Evolutionary conservation across 768 basidiomycete species (phyloP).

Genomic region (Mycena epipterygia): DNA sequence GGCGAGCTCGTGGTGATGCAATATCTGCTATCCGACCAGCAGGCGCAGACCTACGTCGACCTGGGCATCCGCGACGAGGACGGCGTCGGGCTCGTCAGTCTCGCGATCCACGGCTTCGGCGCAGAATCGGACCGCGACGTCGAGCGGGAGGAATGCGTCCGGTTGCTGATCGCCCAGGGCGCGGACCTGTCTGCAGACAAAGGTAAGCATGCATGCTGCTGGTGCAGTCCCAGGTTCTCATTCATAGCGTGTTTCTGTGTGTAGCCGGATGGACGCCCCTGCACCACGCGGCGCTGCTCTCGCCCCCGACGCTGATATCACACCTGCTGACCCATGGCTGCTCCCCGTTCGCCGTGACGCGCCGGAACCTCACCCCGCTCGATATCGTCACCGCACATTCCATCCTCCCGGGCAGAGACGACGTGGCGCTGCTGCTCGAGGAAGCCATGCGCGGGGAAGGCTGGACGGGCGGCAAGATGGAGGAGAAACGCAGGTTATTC

Average conservation of each 20-base stretch:
- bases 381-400: conserved; percentile 93
- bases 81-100: conserved; percentile 83
- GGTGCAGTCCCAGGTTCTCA: background rate
- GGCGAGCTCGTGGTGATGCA: conserved; percentile 81
- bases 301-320: conserved; percentile 92
- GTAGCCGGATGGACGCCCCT: conserved; percentile 95
- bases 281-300: conserved; percentile 90
- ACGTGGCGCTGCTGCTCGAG: conserved; percentile 88
- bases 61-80: conserved; percentile 85
- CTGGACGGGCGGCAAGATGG: conserved; percentile 85
- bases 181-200: conserved; percentile 78
- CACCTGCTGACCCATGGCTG: conserved; percentile 94
- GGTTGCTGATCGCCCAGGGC: conserved; percentile 84
- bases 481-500: conserved; percentile 69
- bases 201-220: conserved; percentile 61
- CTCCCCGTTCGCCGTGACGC: conserved; percentile 83
- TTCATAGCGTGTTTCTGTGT: conserved; percentile 23
- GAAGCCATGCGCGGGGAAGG: conserved; percentile 91
- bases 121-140: conserved; percentile 86
- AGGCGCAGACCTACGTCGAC: conserved; percentile 77
- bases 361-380: conserved; percentile 85
- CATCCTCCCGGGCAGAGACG: conserved; percentile 83
- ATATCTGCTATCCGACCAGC: conserved; percentile 77
- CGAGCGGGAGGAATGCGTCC: conserved; percentile 92
- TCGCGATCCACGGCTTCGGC: conserved; percentile 85